Evolutionary conservation across 768 basidiomycete species (phyloP).

Genomic region (Amanita jacksonii): DNA sequence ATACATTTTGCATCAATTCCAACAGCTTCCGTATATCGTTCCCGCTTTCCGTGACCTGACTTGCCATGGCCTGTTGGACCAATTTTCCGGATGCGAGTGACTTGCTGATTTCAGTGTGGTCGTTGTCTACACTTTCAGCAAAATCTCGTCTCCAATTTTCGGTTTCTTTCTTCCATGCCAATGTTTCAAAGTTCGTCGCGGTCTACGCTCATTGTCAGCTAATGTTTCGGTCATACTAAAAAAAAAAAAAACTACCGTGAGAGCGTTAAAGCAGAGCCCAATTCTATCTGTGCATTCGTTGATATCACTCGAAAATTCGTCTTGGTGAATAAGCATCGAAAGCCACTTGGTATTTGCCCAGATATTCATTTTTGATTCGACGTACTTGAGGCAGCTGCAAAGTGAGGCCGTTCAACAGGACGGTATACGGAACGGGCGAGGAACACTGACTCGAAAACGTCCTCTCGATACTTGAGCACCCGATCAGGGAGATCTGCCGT

Average conservation of each 20-base stretch:
- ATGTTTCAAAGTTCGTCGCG: neutral
- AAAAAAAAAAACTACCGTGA: conserved; percentile 24
- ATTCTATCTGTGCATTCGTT: conserved; percentile 34
- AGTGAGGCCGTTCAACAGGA: neutral
- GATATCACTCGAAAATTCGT: conserved; percentile 36
- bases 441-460: conserved; percentile 15
- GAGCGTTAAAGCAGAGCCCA: conserved; percentile 34
- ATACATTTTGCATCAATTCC: conserved; percentile 40
- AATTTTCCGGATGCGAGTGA: conserved; percentile 33
- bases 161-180: conserved; percentile 1
- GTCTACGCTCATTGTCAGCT: conserved; percentile 20
- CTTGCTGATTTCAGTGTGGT: conserved; percentile 15
- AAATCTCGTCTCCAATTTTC: conserved; percentile 4
- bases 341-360: conserved; percentile 32
- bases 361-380: conserved; percentile 29
- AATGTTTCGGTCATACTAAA: neutral
- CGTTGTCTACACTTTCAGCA: neutral
- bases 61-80: conserved; percentile 28
- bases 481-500: conserved; percentile 23
- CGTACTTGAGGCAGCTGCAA: conserved; percentile 16
- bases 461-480: conserved; percentile 23
- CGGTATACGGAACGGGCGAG: neutral
- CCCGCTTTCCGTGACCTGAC: conserved; percentile 22
- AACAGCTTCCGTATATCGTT: conserved; percentile 31
- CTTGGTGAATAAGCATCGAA: conserved; percentile 37